Base-by-base conservation (phyloP, 495 filamentous ascomycete genomes). In the Neurospora intermedia region DNA sequence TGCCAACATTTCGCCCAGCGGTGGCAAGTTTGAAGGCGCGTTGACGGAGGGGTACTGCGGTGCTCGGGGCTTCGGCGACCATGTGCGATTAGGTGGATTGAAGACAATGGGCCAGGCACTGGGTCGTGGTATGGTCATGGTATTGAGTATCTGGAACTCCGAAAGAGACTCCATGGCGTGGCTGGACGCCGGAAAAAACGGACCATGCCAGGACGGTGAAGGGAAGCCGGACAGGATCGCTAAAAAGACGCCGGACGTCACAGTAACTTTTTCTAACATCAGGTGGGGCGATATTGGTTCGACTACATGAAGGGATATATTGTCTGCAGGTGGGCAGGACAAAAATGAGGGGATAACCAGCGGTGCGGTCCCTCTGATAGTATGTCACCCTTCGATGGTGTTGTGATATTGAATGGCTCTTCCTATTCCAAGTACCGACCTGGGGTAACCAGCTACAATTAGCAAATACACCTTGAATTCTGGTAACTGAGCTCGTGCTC, bases 121-220 rank as follows among this genome's bases (percentile, higher is more conserved):
- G 42, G 80, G 73, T 0, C 77, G 88, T 0, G 90, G 90, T 3
- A 92, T 93, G 90, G 89, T 91, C 2, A 77, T 92, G n/a, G 83
- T 86, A 2, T 86, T 92, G 75, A 87, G 84, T 74, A 85, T 92
- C 72, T 92, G 90, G 90, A 88, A 87, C 80, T 88, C 89, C 71
- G 78, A 80, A 18, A 81, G 83, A n/a, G 80, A 81, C 2, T 86
- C 84, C 77, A 91, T 91, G 90, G 83, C 83, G 54, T 92, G 89
- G 89, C 79, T 92, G 15, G 90, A 92, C 76, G 81, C 83, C 54
- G 82, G 81, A 8, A 80, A 75, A 46, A 81, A 86, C 23, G 89
- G 90, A 4, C 89, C 90, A 39, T 92, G 90, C 77, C 88, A 85
- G 73, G 85, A 81, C 3, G 84, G 85, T 20, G 82, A 86, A 46